A percentile compares a stretch with the other conserved stretches of the same genome.
Conservation (phyloP, 768 basidiomycete genomes). For the Multifurca ochricompacta region DNA sequence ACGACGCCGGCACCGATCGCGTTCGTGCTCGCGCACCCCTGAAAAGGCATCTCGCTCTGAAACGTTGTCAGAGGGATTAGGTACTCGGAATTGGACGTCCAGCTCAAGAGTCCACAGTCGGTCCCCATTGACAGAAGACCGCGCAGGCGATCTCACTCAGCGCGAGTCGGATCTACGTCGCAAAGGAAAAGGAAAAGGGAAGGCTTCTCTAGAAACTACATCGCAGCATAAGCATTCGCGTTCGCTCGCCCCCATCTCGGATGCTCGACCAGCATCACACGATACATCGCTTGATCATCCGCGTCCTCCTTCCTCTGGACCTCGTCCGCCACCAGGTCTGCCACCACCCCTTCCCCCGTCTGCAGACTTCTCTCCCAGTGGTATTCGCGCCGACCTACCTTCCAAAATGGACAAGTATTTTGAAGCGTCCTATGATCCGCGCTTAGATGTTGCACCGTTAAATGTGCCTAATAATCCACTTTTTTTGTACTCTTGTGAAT, state of each 20-base stretch:
- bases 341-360: slow-evolving; percentile 39
- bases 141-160: slow-evolving; percentile 21
- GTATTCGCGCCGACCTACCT: slow-evolving; percentile 40
- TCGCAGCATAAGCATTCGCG: neutral
- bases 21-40: slow-evolving; percentile 25
- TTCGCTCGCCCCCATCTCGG: slow-evolving; percentile 1
- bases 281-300: neutral
- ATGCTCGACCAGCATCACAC: neutral
- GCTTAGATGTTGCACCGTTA: slow-evolving; percentile 75
- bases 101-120: slow-evolving; percentile 3
- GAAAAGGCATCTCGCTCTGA: slow-evolving; percentile 24
- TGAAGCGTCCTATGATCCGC: slow-evolving; percentile 81
- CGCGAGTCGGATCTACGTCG: slow-evolving; percentile 31
- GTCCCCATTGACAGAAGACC: slow-evolving; percentile 21
- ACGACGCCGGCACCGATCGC: slow-evolving; percentile 12
- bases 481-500: too few relatives aligned
- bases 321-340: slow-evolving; percentile 23
- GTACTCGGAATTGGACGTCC: neutral
- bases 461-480: too few relatives aligned
- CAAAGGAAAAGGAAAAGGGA: slow-evolving; percentile 27
- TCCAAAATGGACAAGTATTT: slow-evolving; percentile 99
- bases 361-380: slow-evolving; percentile 39
- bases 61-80: slow-evolving; percentile 13
- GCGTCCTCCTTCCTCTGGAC: slow-evolving; percentile 8
- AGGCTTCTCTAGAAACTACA: neutral